A percentile compares a stretch with the other conserved stretches of the same genome.
phyloP scores from a whole-genome alignment of 2,329 filamentous ascomycete species.

The Fusarium sublunatum region DNA sequence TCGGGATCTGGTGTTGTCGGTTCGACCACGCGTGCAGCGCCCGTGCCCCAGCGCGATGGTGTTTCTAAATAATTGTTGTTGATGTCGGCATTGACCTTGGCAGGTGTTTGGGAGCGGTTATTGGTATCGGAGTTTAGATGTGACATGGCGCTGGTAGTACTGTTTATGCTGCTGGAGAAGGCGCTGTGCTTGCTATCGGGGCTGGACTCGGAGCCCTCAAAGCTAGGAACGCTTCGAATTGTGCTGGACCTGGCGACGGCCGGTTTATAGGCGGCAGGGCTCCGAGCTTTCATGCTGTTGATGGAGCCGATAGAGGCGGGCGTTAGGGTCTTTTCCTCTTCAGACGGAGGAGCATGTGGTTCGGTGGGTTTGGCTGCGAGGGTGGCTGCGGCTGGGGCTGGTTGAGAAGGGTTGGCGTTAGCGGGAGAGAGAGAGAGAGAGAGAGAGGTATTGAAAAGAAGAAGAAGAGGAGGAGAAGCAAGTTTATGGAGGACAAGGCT shows the following conservation, averaged over 20 bases:
- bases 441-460: constrained; percentile 12
- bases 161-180: constrained; percentile 68
- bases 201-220: constrained; percentile 62
- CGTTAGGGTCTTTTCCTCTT: constrained; percentile 50
- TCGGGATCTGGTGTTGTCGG: constrained; percentile 44
- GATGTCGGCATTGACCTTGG: constrained; percentile 53
- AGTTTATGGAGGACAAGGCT: constrained; percentile 27
- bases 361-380: constrained; percentile 36
- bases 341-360: constrained; percentile 47
- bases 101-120: constrained; percentile 49
- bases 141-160: constrained; percentile 62
- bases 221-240: constrained; percentile 68
- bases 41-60: constrained; percentile 49
- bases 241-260: constrained; percentile 54
- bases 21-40: constrained; percentile 49
- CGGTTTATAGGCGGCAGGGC: constrained; percentile 49
- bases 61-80: constrained; percentile 43
- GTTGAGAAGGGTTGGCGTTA: constrained; percentile 36
- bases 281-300: constrained; percentile 55
- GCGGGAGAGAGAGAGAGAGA: constrained; percentile 14
- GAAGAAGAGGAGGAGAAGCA: no score
- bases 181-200: constrained; percentile 61
- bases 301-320: constrained; percentile 54
- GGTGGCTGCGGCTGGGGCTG: constrained; percentile 37
- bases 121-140: constrained; percentile 53